These are phyloP conservation scores for Podila epigama DNA, from an alignment of 192 early-diverging fungal genomes.

Conservation along the genomic window DNA sequence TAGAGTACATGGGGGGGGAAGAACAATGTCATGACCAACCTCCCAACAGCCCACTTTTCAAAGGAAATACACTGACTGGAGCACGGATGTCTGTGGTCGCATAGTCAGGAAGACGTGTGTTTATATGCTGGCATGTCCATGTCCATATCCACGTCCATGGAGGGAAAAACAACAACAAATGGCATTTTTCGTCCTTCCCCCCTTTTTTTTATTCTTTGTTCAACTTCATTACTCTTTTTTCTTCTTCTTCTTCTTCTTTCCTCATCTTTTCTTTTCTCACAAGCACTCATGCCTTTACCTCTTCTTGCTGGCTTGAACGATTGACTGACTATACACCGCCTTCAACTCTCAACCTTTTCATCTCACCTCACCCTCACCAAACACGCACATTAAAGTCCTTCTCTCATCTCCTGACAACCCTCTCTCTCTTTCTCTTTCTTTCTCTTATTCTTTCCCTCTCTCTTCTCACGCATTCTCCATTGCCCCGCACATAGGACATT, in stretches of 20 bases:
- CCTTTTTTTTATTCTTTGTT: conserved; percentile 5
- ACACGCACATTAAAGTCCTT: too few species aligned
- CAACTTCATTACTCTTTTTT: neutral
- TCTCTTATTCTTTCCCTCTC: neutral
- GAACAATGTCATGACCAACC: too few species aligned
- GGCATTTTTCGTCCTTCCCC: neutral
- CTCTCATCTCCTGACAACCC: neutral
- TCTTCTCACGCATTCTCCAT: neutral
- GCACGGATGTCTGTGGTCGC: too few species aligned
- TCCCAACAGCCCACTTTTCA: too few species aligned
- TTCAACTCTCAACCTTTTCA: neutral
- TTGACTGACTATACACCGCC: neutral
- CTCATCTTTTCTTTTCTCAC: neutral
- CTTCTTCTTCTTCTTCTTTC: neutral
- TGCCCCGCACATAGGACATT: neutral
- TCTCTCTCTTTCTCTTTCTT: neutral
- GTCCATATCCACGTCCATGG: too few species aligned
- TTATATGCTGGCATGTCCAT: too few species aligned
- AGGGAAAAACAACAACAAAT: too few species aligned
- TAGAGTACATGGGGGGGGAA: too few species aligned
- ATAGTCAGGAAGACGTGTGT: neutral
- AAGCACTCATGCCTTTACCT: too few species aligned
- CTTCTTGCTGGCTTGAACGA: too few species aligned
- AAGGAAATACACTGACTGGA: too few species aligned
- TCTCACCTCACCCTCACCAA: neutral